These are phyloP conservation scores for Pyrus hybrid DNA, from an alignment of 331 rosid species.

Conservation along the genomic window DNA sequence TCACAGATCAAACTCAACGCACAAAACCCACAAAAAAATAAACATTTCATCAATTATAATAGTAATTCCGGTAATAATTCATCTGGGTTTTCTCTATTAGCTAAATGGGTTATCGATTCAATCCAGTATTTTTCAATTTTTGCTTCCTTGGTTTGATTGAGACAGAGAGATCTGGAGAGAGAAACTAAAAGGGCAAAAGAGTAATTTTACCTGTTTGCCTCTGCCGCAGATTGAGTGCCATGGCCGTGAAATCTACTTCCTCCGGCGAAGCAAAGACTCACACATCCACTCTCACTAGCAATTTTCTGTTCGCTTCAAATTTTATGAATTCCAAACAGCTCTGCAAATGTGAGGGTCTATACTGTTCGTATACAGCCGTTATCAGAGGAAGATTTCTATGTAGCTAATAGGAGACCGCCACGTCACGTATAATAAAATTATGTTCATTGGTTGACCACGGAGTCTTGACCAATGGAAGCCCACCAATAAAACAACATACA, in stretches of 20 bases:
- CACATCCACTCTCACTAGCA: neutral
- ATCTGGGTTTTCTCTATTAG: neutral
- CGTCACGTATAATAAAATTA: neutral
- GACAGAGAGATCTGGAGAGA: slow-evolving; percentile 1
- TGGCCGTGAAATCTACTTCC: slow-evolving; percentile 14
- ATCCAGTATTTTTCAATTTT: neutral
- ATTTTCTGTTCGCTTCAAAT: neutral
- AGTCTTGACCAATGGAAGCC: neutral
- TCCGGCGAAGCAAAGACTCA: neutral
- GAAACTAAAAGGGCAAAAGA: neutral
- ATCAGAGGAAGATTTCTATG: rapidly evolving
- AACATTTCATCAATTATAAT: neutral
- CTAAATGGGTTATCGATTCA: neutral
- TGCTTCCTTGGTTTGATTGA: neutral
- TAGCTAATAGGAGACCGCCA: neutral
- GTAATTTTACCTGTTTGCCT: slow-evolving; percentile 53
- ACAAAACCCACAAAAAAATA: neutral
- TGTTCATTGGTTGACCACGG: neutral
- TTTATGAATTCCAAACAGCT: neutral
- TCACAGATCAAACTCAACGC: neutral
- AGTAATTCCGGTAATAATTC: neutral
- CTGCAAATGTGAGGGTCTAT: neutral
- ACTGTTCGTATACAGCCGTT: neutral
- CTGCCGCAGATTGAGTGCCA: slow-evolving; percentile 75
- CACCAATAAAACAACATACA: neutral